Conservation (phyloP, 2,329 filamentous ascomycete genomes). For the Ophiocordyceps polyrhachis-furcata region DNA sequence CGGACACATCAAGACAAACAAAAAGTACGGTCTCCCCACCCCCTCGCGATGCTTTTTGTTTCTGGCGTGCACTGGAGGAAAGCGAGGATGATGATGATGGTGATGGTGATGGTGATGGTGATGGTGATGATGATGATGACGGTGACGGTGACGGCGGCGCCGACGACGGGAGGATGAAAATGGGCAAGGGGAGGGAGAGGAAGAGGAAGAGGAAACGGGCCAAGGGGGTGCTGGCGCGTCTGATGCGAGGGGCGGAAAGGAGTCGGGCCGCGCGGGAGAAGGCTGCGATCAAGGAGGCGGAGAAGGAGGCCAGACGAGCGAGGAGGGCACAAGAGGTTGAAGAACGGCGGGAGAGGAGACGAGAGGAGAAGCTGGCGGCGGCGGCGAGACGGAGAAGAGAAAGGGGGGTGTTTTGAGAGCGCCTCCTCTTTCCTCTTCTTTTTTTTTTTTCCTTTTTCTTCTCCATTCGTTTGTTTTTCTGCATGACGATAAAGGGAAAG, state of each 20-base stretch:
- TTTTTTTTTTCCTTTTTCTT: not conserved
- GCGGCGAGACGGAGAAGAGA: constrained; percentile 2
- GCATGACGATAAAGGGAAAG: constrained; percentile 4
- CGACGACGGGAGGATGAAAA: not conserved
- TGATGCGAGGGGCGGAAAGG: constrained; percentile 7
- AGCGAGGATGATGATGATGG: constrained; percentile 2
- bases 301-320: constrained; percentile 1
- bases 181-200: no score
- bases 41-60: constrained; percentile 14
- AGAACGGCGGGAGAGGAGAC: constrained; percentile 2
- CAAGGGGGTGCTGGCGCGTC: constrained; percentile 3
- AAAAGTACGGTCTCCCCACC: constrained; percentile 50
- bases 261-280: constrained; percentile 2
- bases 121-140: constrained; percentile 2
- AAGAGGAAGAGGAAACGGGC: constrained; percentile 4
- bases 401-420: not conserved
- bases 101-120: not conserved
- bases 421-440: no score
- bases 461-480: not conserved
- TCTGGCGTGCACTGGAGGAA: constrained; percentile 9
- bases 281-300: constrained; percentile 1
- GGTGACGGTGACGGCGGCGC: not conserved
- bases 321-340: constrained; percentile 1
- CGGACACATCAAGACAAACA: constrained; percentile 97
- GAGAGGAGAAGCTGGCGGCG: constrained; percentile 1